These are phyloP conservation scores for Parmelia sp. DNA, from an alignment of 495 filamentous ascomycete genomes.

Conservation along the genomic window DNA sequence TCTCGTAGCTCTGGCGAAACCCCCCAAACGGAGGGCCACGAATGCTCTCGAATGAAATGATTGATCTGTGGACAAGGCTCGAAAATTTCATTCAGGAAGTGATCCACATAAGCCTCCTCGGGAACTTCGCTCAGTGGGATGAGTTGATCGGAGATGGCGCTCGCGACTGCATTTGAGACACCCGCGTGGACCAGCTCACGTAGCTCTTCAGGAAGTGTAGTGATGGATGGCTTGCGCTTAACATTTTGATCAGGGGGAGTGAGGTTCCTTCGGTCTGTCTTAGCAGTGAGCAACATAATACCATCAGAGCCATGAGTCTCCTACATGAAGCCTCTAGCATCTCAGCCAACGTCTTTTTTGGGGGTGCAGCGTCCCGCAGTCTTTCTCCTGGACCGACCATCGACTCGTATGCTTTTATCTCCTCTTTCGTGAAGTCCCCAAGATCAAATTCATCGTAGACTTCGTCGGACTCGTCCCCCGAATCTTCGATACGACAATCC, in stretches of 20 bases:
- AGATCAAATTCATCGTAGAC: conserved; percentile 14
- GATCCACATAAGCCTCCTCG: not conserved
- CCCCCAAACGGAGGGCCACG: too few species aligned
- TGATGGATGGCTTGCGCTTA: not conserved
- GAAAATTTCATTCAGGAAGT: not conserved
- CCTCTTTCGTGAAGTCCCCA: conserved; percentile 11
- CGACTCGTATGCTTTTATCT: conserved; percentile 11
- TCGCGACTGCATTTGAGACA: not conserved
- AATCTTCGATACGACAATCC: not conserved
- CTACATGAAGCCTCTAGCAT: not conserved
- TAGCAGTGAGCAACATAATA: not conserved
- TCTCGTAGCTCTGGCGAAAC: not conserved
- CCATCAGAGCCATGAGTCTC: not conserved
- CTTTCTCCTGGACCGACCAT: conserved; percentile 12
- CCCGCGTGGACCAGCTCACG: not conserved
- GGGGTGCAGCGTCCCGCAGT: conserved; percentile 7
- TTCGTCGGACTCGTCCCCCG: not conserved
- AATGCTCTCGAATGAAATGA: conserved; percentile 19
- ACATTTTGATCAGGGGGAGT: too few species aligned
- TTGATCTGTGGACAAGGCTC: conserved; percentile 2
- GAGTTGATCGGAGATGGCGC: not conserved
- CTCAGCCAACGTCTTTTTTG: not conserved
- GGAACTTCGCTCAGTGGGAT: not conserved
- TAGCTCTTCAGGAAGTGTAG: not conserved
- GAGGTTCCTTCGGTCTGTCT: not conserved